Base-by-base conservation (phyloP, 2,329 filamentous ascomycete genomes). In the Helotiales sp. region DNA sequence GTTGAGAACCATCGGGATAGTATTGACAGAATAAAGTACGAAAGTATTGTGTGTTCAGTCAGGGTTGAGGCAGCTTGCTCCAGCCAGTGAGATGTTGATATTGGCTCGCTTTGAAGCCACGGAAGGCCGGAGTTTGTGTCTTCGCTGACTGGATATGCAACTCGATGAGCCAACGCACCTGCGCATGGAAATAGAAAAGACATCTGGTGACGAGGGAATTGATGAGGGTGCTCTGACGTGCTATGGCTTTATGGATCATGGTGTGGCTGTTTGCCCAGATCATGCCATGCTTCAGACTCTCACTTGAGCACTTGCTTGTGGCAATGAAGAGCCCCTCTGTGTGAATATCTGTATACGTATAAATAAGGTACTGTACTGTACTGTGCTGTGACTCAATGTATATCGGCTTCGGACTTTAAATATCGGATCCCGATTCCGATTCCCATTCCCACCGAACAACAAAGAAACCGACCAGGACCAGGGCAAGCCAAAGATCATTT, bases 101-200 rank as follows among this genome's bases (percentile, higher is more conserved):
- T 55, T 63, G 11, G 45, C 49, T 43, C 17, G 45, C 49, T 43
- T 24, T 63, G 32, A 11, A n/a, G n/a, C n/a, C n/a, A 30, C 61
- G 61, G 61, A 63, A 40, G 4, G 17, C 61, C 61, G 61, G 61
- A 55, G 24, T 13, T 28, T 55, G 32, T 30, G 34, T 7, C 26
- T n/a, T 63, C 50, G 47, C 40, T 55, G n/a, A 45, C 49, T 59
- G 47, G 61, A 63, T 54, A 45, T 45, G 40, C 40, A 45, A 43
- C 40, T 43, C 10, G 40, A 43, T 43, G 40, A 43, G 40, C 40
- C 40, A 43, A 20, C 40, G 20, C 40, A 43, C 30, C 45, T 54
- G 32, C 61, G 45, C 34, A 55, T 40, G 17, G 22, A n/a, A 45
- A n/a, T n/a, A n/a, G n/a, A 40, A 30, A 32, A 43, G 37, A 34